Conservation (phyloP, 2,329 filamentous ascomycete species). For the Cladophialophora chaetospira region DNA sequence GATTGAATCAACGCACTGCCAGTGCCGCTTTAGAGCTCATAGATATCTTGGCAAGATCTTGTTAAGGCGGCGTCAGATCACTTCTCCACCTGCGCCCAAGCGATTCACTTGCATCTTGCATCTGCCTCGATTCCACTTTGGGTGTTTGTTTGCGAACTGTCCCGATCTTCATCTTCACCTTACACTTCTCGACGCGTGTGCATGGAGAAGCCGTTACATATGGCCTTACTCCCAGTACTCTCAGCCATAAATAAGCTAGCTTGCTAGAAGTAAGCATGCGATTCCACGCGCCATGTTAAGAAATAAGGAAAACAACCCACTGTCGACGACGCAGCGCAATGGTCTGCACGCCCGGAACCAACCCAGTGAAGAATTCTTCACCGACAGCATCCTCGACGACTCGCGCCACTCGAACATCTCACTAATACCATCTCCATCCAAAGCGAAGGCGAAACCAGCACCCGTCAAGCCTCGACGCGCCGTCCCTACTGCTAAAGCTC, state of each 20-base stretch:
- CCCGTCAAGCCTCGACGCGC: constrained; percentile 35
- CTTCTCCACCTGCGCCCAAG: too few relatives aligned
- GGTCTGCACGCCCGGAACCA: constrained; percentile 9
- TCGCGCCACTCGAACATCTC: constrained; percentile 16
- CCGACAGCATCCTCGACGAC: constrained; percentile 34
- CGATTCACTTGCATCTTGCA: constrained; percentile 8
- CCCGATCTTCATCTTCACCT: not conserved
- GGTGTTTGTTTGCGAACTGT: constrained; percentile 22
- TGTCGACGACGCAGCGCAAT: constrained; percentile 22
- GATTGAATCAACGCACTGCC: too few relatives aligned
- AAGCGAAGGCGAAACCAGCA: constrained; percentile 19
- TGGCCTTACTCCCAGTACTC: constrained; percentile 1
- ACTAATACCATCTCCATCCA: constrained; percentile 28
- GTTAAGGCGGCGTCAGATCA: not conserved
- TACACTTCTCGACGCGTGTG: not conserved
- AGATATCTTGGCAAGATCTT: not conserved
- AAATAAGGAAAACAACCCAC: constrained; percentile 31
- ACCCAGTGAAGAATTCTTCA: constrained; percentile 33
- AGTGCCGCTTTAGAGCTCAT: not conserved
- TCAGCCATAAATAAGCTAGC: constrained; percentile 14
- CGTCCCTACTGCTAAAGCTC: constrained; percentile 41
- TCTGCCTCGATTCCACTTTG: constrained; percentile 15
- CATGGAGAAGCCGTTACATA: not conserved
- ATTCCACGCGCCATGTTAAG: constrained; percentile 29
- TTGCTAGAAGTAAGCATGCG: constrained; percentile 19